These are phyloP conservation scores for Aspergillus diversus DNA, from an alignment of 495 filamentous ascomycete species.

Conservation along the genomic window DNA sequence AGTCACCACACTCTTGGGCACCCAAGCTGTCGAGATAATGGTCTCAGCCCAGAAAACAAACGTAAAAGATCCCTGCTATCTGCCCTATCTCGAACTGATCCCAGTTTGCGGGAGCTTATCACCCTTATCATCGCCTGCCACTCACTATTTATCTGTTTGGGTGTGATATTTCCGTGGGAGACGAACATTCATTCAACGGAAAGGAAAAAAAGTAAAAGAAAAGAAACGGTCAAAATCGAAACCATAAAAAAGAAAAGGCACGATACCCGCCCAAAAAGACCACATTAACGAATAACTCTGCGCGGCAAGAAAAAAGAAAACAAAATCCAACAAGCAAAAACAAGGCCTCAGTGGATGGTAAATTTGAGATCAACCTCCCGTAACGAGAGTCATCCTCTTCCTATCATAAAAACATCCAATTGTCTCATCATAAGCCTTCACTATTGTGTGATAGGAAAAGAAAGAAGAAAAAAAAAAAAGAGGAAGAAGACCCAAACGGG, in stretches of 20 bases:
- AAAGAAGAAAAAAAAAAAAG: constrained; percentile 24
- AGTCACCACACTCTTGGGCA: too few species aligned
- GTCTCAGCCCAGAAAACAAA: too few species aligned
- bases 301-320: constrained; percentile 9
- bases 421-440: constrained; percentile 59
- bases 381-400: constrained; percentile 61
- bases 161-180: background rate
- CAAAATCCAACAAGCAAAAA: constrained; percentile 21
- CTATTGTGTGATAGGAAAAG: constrained; percentile 28
- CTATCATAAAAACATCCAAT: constrained; percentile 58
- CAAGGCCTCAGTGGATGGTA: constrained; percentile 51
- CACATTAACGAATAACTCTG: too few species aligned
- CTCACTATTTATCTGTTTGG: too few species aligned
- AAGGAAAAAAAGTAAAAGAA: background rate
- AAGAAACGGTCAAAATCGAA: background rate
- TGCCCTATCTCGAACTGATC: background rate
- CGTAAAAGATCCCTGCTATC: too few species aligned
- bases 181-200: background rate
- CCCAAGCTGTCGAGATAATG: too few species aligned
- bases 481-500: constrained; percentile 16
- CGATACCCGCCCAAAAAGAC: too few species aligned
- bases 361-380: constrained; percentile 55
- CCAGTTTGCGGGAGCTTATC: background rate
- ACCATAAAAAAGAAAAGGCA: background rate
- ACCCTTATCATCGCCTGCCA: background rate